Percentiles rank a stretch among this genome's conserved stretches.
Conservation (phyloP, 768 basidiomycete species). For the Phlebiopsis gigantea region DNA sequence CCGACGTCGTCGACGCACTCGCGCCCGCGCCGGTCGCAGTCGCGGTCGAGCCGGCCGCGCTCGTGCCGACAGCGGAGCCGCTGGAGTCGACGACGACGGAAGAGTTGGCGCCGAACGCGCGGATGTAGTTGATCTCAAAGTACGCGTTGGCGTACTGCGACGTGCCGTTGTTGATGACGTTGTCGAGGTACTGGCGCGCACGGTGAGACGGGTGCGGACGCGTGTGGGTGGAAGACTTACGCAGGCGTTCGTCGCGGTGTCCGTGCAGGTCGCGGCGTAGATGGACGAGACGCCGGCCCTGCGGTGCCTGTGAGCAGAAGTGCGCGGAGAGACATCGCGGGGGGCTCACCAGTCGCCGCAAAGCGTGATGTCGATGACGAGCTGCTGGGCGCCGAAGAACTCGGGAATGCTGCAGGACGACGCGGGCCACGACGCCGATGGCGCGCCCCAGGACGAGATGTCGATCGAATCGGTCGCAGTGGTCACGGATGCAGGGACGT, state of each 20-base stretch:
- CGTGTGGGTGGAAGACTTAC: constrained; percentile 19
- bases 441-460: constrained; percentile 38
- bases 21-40: background rate
- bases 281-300: constrained; percentile 48
- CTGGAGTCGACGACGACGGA: constrained; percentile 2
- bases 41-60: background rate
- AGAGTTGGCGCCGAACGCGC: constrained; percentile 38
- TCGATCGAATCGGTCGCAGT: constrained; percentile 30
- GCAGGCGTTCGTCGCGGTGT: constrained; percentile 36
- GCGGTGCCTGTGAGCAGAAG: background rate
- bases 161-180: constrained; percentile 43
- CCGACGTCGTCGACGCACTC: background rate
- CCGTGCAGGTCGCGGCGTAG: constrained; percentile 41
- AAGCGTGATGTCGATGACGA: constrained; percentile 53
- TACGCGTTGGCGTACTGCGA: constrained; percentile 43
- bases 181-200: constrained; percentile 38
- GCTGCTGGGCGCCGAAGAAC: constrained; percentile 43
- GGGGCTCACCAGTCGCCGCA: constrained; percentile 44
- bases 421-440: constrained; percentile 38
- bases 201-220: background rate
- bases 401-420: constrained; percentile 38
- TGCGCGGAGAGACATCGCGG: background rate
- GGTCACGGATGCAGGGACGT: constrained; percentile 32
- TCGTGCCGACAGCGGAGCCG: background rate
- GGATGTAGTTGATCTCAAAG: constrained; percentile 59